phyloP scores from a whole-genome alignment of 2,329 filamentous ascomycete species.

The Botrytis fabae region DNA sequence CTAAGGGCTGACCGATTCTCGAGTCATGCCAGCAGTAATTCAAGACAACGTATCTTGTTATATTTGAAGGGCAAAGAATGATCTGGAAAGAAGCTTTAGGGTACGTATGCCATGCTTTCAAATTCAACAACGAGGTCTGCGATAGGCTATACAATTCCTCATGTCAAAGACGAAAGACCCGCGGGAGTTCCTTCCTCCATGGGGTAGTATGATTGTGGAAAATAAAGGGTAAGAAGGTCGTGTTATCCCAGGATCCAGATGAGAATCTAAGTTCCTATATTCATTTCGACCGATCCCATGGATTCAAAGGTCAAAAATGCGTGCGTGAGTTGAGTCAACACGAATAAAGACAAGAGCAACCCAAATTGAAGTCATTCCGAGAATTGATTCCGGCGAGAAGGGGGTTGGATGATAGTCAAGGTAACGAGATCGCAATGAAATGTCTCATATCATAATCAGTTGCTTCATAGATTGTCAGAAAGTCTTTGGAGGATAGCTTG shows the following conservation, averaged over 20 bases:
- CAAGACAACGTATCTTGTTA: not conserved
- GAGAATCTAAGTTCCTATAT: not conserved
- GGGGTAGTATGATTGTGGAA: not conserved
- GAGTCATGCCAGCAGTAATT: not conserved
- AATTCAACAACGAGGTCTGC: not conserved
- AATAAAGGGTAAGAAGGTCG: not conserved
- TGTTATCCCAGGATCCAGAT: not conserved
- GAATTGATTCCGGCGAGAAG: not conserved
- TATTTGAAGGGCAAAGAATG: not conserved
- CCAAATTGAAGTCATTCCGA: not conserved
- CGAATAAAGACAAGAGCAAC: not conserved
- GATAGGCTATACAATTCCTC: not conserved
- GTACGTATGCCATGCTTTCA: not conserved
- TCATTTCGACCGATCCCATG: rapidly evolving
- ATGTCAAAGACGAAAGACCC: not conserved
- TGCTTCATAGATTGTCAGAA: not conserved
- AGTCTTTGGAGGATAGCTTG: not conserved
- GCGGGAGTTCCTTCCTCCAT: not conserved
- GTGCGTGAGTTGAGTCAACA: not conserved
- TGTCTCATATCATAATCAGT: not conserved
- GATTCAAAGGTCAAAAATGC: not conserved
- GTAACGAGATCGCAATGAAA: not conserved
- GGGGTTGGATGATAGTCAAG: not conserved
- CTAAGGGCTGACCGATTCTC: not conserved
- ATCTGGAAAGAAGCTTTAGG: not conserved